A percentile compares a stretch with the other conserved stretches of the same genome.
Evolutionary conservation across 1,284 basidiomycete genomes (phyloP).

Genomic region (Apiotrichum akiyoshidainum): DNA sequence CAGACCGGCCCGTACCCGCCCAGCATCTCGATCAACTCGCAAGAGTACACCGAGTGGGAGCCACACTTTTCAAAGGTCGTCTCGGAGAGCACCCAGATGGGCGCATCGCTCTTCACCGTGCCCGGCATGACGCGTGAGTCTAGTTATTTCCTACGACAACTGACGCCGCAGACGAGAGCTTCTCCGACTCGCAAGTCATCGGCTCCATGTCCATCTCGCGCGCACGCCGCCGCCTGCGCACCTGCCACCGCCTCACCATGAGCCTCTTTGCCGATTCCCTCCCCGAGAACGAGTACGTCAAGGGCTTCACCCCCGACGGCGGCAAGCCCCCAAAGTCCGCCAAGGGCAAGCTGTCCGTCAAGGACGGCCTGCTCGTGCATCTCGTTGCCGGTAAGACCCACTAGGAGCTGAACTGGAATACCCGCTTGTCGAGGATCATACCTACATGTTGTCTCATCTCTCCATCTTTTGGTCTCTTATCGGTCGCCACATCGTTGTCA

Average conservation of each 20-base stretch:
- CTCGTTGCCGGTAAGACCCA: neutral
- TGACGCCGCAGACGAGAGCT: conserved; percentile 39
- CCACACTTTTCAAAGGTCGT: conserved; percentile 63
- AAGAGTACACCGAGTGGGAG: conserved; percentile 64
- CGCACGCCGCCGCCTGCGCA: conserved; percentile 23
- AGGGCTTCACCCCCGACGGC: neutral
- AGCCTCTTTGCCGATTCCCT: conserved; percentile 18
- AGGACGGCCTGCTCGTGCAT: neutral
- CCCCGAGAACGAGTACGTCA: neutral
- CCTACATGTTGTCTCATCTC: no score
- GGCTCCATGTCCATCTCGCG: conserved; percentile 13
- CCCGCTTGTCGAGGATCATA: no score
- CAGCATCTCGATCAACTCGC: conserved; percentile 65
- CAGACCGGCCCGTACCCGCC: conserved; percentile 40
- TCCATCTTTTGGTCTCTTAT: no score
- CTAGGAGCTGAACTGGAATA: no score
- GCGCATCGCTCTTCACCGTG: conserved; percentile 36
- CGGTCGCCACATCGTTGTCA: no score
- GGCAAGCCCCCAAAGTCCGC: neutral
- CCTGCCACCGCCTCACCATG: conserved; percentile 35
- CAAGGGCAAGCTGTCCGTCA: neutral
- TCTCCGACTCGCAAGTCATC: conserved; percentile 43
- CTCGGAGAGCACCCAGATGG: conserved; percentile 52
- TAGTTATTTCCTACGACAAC: neutral
- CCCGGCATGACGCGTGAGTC: conserved; percentile 40